Base-by-base conservation (phyloP, 2,329 filamentous ascomycete genomes). In the Plectosphaerella sp. region DNA sequence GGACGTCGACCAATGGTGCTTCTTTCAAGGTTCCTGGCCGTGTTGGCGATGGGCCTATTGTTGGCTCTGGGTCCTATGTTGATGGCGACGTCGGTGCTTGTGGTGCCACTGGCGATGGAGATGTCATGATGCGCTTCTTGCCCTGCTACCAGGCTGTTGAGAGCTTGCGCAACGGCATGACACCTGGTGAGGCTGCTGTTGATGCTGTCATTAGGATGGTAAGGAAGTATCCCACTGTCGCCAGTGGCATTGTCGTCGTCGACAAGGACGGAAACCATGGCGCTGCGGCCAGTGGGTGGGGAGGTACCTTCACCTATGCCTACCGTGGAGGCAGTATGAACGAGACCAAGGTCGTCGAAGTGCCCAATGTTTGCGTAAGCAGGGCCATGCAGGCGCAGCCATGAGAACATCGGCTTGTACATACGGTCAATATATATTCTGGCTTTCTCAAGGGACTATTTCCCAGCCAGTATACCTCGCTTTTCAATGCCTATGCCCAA, bases 111-210 rank as follows among this genome's bases (percentile, higher is more conserved):
- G 79, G 79, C 1, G 78, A 82, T 50, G 79, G 79, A 1, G 79
- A 82, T 58, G 63, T 81, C 53, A 80, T 82, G 77, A 78, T 80
- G 73, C 71, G 78, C 4, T 80, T 81, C 55, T 60, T 82, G 22
- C 79, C 79, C 0, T 82, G 79, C 59, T 82, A 82, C 57, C 79
- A 82, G 58, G 79, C 78, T 1, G 73, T 82, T 1, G 79, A 82
- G 65, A 80, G 67, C 53, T 54, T 82, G 61, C 67, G 79, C 11
- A 63, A 60, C 1, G 78, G 78, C 2, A 72, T 81, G 71, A 62
- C 62, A 0, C 76, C 79, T 0, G 65, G 60, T 5, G 67, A 72
- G 33, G 78, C 79, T 0, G 79, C 79, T 0, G 70, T 77, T 46
- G 76, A 82, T 51, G 76, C 72, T 0, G 76, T 82, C 0, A 51